Conservation (phyloP, 2,329 filamentous ascomycete species). For the Ceratocystis cubensis region DNA sequence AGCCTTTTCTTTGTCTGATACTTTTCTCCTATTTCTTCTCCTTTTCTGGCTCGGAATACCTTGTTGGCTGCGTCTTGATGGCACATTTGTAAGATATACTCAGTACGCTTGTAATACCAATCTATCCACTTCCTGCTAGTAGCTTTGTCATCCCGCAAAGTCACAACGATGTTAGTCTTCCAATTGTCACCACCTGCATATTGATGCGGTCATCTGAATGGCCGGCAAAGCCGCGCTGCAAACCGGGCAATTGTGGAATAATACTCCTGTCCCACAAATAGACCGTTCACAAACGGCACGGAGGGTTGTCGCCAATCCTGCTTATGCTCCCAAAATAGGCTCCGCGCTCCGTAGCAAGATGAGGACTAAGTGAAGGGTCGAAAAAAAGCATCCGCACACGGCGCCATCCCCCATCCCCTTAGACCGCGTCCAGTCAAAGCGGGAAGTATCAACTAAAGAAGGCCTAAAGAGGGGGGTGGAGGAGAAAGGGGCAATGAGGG, state of each 20-base stretch:
- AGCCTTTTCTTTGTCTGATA: constrained; percentile 1
- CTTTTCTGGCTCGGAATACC: neutral
- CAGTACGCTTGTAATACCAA: constrained; percentile 20
- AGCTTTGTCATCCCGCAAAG: no score
- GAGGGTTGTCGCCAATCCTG: no score
- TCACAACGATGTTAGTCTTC: no score
- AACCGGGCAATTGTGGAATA: neutral
- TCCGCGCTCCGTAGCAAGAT: neutral
- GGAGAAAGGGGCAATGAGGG: neutral
- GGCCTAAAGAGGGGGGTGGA: neutral
- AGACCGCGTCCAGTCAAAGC: neutral
- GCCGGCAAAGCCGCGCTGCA: neutral
- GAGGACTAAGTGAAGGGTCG: neutral
- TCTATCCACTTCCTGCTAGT: neutral
- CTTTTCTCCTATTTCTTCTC: neutral
- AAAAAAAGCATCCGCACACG: neutral
- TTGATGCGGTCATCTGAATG: neutral
- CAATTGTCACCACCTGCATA: no score
- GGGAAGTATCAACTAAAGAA: neutral
- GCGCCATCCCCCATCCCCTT: neutral
- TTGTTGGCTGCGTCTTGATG: neutral
- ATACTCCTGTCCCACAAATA: neutral
- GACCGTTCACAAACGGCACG: no score
- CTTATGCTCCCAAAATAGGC: no score
- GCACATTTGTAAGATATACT: constrained; percentile 11